Base-by-base conservation (phyloP, 2,329 filamentous ascomycete species). In the Harringtonia lauricola region DNA sequence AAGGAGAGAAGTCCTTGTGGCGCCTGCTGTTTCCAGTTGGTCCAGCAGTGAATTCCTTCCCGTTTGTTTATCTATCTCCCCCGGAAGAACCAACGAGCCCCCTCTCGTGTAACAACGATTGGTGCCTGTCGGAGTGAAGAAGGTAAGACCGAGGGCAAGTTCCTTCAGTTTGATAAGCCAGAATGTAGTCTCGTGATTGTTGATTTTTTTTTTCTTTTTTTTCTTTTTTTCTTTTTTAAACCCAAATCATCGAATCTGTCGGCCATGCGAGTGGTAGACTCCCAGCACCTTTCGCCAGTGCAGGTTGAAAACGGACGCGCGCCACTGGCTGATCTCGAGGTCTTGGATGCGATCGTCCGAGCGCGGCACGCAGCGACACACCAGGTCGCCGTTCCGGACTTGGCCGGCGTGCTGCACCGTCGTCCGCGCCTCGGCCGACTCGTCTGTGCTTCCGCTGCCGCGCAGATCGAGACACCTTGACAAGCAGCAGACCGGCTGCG, bases 381-480 rank as follows among this genome's bases (percentile, higher is more conserved):
- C 28, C 22, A 42, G 36, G 34, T 42, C 41, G 34, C 34, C 17
- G 17, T 42, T 34, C 17, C 24, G 33, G 24, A 34, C 28, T 26
- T 36, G 36, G 41, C 30, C 41, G 21, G 18, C 17, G 41, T 42
- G 41, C 17, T 26, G 41, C 24, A 42, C 41, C n/a, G 33, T 26
- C 24, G 41, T 42, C 24, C 41, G 41, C 8, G 22, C 24, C 24
- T 42, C 34, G 26, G 26, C 41, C 8, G 13, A 30, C 10, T 35
- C 30, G 22, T 35, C 24, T 6, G 24, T 10, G 7, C 6, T 10
- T 6, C 24, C 10, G 24, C 7, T 26, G 24, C 24, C 24, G 21
- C 45, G 38, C 5, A 47, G 42, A 18, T 47, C 42, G 15, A 47
- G 31, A 28, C 41, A 45, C 42, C 35, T 47, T 35, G 46, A 47